Evolutionary conservation across 768 basidiomycete species (phyloP), one percentile per base, ranked within the genome.

Genomic region (Fistulinella prunicolor): DNA sequence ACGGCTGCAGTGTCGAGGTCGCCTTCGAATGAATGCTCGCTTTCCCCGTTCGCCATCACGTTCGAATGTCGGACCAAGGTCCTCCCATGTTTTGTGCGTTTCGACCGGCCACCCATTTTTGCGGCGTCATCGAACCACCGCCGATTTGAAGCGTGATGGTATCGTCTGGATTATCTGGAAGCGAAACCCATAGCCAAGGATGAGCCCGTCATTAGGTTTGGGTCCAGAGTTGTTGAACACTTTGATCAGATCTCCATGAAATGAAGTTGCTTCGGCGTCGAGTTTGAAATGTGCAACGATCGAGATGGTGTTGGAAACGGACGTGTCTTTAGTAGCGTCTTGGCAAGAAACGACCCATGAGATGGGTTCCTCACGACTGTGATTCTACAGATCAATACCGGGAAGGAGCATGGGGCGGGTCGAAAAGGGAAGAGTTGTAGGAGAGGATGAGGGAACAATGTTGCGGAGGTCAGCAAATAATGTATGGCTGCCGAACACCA

Each of bases 211-310:
- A 64, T 95, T 94, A 0, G 91, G 82, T 63, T 96, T 96, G 0
- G 84, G 79, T 0, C 94, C 94, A 64, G 96, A 96, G 63, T 95
- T 95, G 70, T 94, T 95, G 70, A 85, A 82, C 17, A 94, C 70
- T 63, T 62, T 51, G 24, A 48, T 10, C 42, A 73, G 59, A 13
- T 74, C 78, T 1, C 66, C 51, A 1, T 53, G 51, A 4, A 73
- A 0, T 6, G 35, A 20, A 9, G 69, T 0, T 70, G 41, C 1
- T 58, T 64, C 44, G 3, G 9, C 2, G 8, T 47, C 32, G 32
- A 4, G 32, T 82, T 28, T 42, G 17, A 55, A 46, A 56, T 85
- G 85, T 7, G 78, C 67, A 3, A 88, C 70, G 43, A 95, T 75
- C 1, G 86, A 81, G 46, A 94, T 77, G 14, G 65, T 66, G 40